Conservation (phyloP, 2,329 filamentous ascomycete genomes). For the Monosporascus ibericus region DNA sequence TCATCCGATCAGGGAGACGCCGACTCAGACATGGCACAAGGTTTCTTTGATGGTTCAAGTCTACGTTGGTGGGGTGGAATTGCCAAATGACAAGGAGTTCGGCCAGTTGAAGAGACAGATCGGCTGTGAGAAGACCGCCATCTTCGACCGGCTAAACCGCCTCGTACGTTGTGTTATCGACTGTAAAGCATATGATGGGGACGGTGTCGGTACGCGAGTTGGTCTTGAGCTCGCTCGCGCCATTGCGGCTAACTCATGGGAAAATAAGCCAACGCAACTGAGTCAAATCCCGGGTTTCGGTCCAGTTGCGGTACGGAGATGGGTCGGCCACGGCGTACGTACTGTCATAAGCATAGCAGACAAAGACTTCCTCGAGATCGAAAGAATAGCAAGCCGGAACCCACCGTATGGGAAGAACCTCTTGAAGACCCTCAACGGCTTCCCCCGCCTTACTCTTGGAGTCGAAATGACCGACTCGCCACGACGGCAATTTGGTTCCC, state of each 20-base stretch:
- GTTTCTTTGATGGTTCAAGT: constrained; percentile 72
- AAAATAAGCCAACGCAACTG: constrained; percentile 73
- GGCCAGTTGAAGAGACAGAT: constrained; percentile 50
- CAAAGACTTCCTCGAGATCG: constrained; percentile 66
- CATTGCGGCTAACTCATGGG: constrained; percentile 71
- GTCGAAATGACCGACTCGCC: constrained; percentile 30
- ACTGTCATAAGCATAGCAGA: constrained; percentile 64
- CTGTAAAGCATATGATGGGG: constrained; percentile 54
- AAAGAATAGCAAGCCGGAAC: constrained; percentile 69
- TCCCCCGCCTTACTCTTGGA: constrained; percentile 53
- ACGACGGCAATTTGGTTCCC: constrained; percentile 22
- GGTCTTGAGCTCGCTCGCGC: constrained; percentile 75
- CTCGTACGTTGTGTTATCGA: constrained; percentile 72
- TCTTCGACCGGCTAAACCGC: constrained; percentile 65
- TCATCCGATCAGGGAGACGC: constrained; percentile 62
- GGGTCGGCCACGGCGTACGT: constrained; percentile 64
- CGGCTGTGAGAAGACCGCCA: constrained; percentile 51
- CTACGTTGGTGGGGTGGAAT: constrained; percentile 61
- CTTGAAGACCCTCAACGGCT: constrained; percentile 57
- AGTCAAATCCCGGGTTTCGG: constrained; percentile 79
- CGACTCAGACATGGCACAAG: constrained; percentile 65
- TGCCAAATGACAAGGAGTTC: constrained; percentile 52
- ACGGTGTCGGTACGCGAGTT: constrained; percentile 61
- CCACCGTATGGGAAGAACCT: constrained; percentile 75
- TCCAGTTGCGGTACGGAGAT: constrained; percentile 64